Percentiles rank a stretch among this genome's conserved stretches.
phyloP scores from a whole-genome alignment of 768 basidiomycete genomes.

The Ramaria sp. region DNA sequence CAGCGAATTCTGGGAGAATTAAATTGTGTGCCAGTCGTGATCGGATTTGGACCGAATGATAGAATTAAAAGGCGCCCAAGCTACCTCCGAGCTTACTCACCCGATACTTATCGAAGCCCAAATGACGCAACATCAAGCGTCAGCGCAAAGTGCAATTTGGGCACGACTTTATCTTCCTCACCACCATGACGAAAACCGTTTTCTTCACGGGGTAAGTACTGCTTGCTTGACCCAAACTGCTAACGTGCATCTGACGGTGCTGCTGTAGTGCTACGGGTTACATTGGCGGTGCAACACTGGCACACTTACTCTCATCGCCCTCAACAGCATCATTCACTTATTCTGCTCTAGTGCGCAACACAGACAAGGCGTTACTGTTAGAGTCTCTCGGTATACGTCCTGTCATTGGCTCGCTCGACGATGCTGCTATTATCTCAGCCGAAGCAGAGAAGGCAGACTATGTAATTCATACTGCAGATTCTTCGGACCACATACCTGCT shows the following conservation, averaged over 20 bases:
- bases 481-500: constrained; percentile 1
- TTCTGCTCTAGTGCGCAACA: constrained; percentile 35
- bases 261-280: constrained; percentile 29
- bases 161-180: too few relatives aligned
- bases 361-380: constrained; percentile 23
- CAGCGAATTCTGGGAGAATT: too few relatives aligned
- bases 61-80: too few relatives aligned
- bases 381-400: constrained; percentile 25
- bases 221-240: neutral
- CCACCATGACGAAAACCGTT: too few relatives aligned
- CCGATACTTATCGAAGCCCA: too few relatives aligned
- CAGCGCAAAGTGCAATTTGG: too few relatives aligned
- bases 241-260: neutral
- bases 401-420: constrained; percentile 30
- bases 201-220: constrained; percentile 6
- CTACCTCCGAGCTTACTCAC: too few relatives aligned
- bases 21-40: too few relatives aligned
- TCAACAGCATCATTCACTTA: constrained; percentile 30
- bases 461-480: constrained; percentile 15
- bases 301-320: constrained; percentile 35
- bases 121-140: too few relatives aligned
- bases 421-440: constrained; percentile 28
- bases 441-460: constrained; percentile 35
- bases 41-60: too few relatives aligned
- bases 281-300: constrained; percentile 44